Base-by-base conservation (phyloP, 345 rosid species). In the Anacardium occidentale region DNA sequence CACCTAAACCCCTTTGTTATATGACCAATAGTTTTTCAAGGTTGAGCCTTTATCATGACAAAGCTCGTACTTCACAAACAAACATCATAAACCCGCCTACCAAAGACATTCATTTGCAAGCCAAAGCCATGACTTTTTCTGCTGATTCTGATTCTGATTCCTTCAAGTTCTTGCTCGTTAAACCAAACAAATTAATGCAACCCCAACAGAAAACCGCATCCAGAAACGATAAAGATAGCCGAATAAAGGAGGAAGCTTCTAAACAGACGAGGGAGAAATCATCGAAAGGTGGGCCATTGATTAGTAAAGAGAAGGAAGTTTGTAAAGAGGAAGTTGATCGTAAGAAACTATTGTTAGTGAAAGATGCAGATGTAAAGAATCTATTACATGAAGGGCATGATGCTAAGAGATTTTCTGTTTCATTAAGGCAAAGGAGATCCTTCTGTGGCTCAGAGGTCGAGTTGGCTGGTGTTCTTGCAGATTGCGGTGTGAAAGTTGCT, bases 401-500 rank as follows among this genome's bases (percentile, higher is more conserved):
- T 11, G 68, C 64, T 59, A 78, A 80, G 62, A 84, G 83, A 75
- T 66, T 55, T 74, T 62, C 87, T 3, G 82, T 77, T 62, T 69
- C 86, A 8, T 65, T 78, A 1, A 75, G 83, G 55, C 80, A 85
- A 73, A 83, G 91, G 74, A 79, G 88, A 74, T 86, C 94, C 52
- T 76, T 82, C 22, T 51, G 84, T 68, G 89, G 86, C 2, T 70
- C 78, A 29, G 81, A 82, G 65, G 86, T 82, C 10, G 89, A 87
- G 74, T 68, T 89, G 75, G 77, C 60, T 15, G 87, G 85, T 74
- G 77, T 83, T 60, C 81, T 89, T 66, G 91, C 94, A 17, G 79
- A 71, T 71, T 85, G 81, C 18, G 91, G 91, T 10, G 94, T 84
- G 69, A 86, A 83, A 77, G 64, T 87, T 21, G 90, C 87, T 21